phyloP scores from a whole-genome alignment of 2,329 filamentous ascomycete species.

The Calonectria fujianensis region DNA sequence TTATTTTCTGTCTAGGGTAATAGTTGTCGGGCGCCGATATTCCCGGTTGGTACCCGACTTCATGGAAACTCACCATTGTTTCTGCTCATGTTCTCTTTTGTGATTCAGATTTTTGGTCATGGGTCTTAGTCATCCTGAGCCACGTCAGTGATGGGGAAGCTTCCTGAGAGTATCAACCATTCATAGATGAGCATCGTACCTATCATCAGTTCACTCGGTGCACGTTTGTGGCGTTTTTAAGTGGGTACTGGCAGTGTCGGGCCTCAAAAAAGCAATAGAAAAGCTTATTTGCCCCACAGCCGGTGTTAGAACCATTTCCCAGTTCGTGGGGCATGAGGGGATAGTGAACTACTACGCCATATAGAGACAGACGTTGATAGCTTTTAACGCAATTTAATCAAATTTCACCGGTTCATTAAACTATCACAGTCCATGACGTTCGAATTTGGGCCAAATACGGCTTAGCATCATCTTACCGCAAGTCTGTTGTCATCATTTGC shows the following conservation, averaged over 20 bases:
- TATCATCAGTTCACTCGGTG: not conserved
- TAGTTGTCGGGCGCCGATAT: not conserved
- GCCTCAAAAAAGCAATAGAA: slow-evolving; percentile 7
- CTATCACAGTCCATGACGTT: not conserved
- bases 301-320: not conserved
- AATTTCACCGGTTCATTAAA: not conserved
- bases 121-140: not conserved
- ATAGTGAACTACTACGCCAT: not conserved
- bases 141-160: not conserved
- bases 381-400: not conserved
- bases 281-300: slow-evolving; percentile 12
- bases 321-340: not conserved
- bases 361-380: not conserved
- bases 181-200: not conserved
- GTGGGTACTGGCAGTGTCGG: not conserved
- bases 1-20: not conserved
- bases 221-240: not conserved
- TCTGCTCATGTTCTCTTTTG: not conserved
- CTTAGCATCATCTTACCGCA: not conserved
- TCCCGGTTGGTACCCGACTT: not conserved
- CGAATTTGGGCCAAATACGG: not conserved
- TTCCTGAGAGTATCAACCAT: not conserved
- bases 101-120: not conserved
- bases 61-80: not conserved
- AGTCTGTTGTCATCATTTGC: not conserved